A percentile compares a stretch with the other conserved stretches of the same genome.
These are phyloP conservation scores for Fusarium sp. DNA, from an alignment of 2,329 filamentous ascomycete species.

Conservation along the genomic window DNA sequence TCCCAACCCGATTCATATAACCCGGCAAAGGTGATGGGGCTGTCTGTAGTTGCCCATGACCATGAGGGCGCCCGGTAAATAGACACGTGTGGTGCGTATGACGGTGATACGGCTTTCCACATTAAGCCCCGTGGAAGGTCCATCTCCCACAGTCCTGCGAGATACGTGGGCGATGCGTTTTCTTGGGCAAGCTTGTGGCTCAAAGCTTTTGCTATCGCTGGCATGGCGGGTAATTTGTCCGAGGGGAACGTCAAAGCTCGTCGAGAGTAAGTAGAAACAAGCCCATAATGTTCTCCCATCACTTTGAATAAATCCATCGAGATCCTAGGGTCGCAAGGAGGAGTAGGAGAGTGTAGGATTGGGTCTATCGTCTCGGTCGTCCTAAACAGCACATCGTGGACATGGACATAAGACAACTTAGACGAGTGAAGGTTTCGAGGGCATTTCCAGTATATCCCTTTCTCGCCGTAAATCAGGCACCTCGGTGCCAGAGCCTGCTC, in stretches of 20 bases:
- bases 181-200: neutral
- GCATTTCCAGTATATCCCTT: neutral
- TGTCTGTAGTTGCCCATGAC: neutral
- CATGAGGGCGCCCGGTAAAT: neutral
- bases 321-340: neutral
- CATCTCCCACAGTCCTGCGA: neutral
- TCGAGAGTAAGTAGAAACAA: neutral
- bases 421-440: fast-evolving
- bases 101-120: neutral
- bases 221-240: neutral
- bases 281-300: neutral
- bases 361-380: neutral
- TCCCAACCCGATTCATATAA: too few relatives aligned
- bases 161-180: neutral
- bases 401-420: neutral
- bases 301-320: neutral
- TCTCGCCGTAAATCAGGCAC: neutral
- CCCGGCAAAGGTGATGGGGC: neutral
- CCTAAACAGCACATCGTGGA: neutral
- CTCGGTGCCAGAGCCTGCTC: neutral
- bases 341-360: neutral
- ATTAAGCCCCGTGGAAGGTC: neutral
- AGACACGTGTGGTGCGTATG: neutral
- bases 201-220: neutral
- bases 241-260: neutral